Base-by-base conservation (phyloP, 768 basidiomycete genomes). In the Russula abietina region DNA sequence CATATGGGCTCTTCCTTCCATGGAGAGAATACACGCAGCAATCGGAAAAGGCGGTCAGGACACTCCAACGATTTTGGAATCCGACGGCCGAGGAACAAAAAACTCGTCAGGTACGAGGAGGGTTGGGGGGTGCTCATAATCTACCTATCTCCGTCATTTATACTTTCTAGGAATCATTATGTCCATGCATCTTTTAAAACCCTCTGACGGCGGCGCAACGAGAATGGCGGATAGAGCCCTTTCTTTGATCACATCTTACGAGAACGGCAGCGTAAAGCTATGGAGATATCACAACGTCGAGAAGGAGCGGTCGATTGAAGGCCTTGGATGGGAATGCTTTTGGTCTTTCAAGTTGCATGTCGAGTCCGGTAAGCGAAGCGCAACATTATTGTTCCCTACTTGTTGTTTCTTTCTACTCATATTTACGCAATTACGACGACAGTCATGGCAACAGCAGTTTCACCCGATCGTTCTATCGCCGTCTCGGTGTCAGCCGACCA, bases 391-490 rank as follows among this genome's bases (percentile, higher is more conserved):
- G n/a, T 36, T 16, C 12, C 32, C 17, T 43, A 2, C 43, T 45
- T 10, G 43, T 4, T 8, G 19, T n/a, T 3, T 24, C n/a, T 52
- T n/a, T 11, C 51, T 22, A 28, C 17, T n/a, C 12, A 19, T 7
- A 36, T 5, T 17, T 51, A n/a, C 5, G n/a, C 2, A 9, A 32
- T 33, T 10, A 19, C 28, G 3, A 14, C 48, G 26, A 33, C 57
- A 90, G 93, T 95, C 57, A 94, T 96, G 92, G 87, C 87, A 3
- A 89, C 93, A 88, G 73, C 83, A 0, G 85, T 93, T 1, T 83
- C 88, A 8, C 75, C 72, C 24, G 79, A 81, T 64, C 78, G 80
- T 50, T 70, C 73, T 28, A 78, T 88, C 60, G 92, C 88, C 4
- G 71, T 93, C 61, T 87, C 90, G 0, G 87, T 93, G 5, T 96